Percentiles rank a stretch among this genome's conserved stretches.
Evolutionary conservation across 768 basidiomycete genomes (phyloP).

Genomic region (Pholiota molesta): DNA sequence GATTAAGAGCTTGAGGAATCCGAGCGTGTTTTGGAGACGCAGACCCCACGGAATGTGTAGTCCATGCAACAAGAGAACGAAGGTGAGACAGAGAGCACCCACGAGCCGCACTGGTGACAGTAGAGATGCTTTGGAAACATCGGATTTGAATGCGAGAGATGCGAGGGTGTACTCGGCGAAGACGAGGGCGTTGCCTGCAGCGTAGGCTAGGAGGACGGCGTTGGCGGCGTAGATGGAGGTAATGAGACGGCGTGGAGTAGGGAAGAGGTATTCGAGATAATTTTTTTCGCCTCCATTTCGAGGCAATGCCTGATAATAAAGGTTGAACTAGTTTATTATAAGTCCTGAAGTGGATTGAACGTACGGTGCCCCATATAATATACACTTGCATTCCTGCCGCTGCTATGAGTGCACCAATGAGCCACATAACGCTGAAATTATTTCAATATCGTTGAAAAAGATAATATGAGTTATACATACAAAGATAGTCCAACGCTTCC

Average conservation of each 20-base stretch:
- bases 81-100: constrained; percentile 34
- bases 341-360: constrained; percentile 13
- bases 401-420: constrained; percentile 40
- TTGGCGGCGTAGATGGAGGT: constrained; percentile 61
- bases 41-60: constrained; percentile 49
- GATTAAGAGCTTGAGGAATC: constrained; percentile 54
- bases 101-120: constrained; percentile 27
- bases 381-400: constrained; percentile 44
- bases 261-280: constrained; percentile 64
- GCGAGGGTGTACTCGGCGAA: constrained; percentile 54
- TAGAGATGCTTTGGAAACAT: constrained; percentile 8
- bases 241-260: constrained; percentile 52
- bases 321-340: neutral
- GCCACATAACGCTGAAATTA: constrained; percentile 37
- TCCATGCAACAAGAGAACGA: constrained; percentile 39
- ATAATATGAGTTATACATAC: constrained; percentile 15
- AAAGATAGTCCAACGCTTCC: constrained; percentile 44
- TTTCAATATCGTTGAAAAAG: neutral
- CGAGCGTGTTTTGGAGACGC: constrained; percentile 60
- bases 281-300: constrained; percentile 69
- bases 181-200: constrained; percentile 46
- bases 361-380: constrained; percentile 41
- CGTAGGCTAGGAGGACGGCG: constrained; percentile 42
- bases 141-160: constrained; percentile 23
- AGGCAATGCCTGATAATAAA: constrained; percentile 48